Base-by-base conservation (phyloP, 2,329 filamentous ascomycete genomes). In the Teratosphaeria destructans region DNA sequence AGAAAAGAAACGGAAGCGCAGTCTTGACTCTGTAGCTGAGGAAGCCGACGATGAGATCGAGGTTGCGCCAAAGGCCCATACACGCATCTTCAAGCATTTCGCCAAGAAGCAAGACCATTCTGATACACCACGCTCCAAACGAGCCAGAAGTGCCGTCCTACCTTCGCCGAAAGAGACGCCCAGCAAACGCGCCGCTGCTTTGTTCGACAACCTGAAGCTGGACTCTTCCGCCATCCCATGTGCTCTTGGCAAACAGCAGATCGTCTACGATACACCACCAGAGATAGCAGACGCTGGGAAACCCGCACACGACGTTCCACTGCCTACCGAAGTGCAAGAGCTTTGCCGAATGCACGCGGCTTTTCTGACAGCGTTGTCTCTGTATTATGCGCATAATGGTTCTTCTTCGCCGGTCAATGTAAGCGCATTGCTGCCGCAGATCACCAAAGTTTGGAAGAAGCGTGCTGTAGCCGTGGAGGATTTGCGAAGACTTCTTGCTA, bases 351-450 rank as follows among this genome's bases (percentile, higher is more conserved):
- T 81, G 7, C 75, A 80, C 64, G 72, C 73, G 8, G 76, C 78
- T 39, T 79, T 81, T 63, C 73, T 81, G 19, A 76, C 74, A 16
- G 76, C 78, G n/a, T 70, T 80, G 12, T 76, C 77, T 5, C 69
- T 81, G 32, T 77, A 80, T 64, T 78, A 76, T 62, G 76, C 79
- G 23, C 78, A 81, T 65, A 78, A 79, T 60, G 77, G 76, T 54
- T 75, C 74, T 12, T 71, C 76, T 5, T 70, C 75, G 16, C 73
- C 78, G n/a, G 72, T 76, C 57, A 72, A 79, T 60, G 66, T 79
- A 26, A 64, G 70, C 27, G 66, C 69, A 26, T 63, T 81, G 34
- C 71, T 74, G 26, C 69, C 73, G 27, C 72, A 73, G 7, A 69
- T 77, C 53, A 75, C 77, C 6, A 70, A 74, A 35, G 72, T 74